Evolutionary conservation across 305 asterid genomes (phyloP).

Genomic region (Rubia tinctorum): DNA sequence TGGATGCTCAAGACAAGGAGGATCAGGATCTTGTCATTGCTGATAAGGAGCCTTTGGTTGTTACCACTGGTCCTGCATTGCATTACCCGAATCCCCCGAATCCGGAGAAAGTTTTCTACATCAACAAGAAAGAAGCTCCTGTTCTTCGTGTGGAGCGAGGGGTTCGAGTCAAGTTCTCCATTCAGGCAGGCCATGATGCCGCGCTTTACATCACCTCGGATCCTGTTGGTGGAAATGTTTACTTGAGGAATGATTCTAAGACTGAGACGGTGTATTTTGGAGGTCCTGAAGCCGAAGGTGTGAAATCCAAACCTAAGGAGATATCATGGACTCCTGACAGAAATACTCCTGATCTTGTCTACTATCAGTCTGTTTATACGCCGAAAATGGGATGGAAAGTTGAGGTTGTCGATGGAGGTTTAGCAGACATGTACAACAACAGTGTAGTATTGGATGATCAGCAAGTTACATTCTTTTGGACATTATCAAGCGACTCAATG

Average conservation of each 20-base stretch:
- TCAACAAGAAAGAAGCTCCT: slow-evolving; percentile 95
- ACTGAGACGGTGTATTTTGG: slow-evolving; percentile 70
- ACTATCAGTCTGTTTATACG: slow-evolving; percentile 74
- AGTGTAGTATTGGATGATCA: slow-evolving; percentile 96
- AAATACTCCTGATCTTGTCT: slow-evolving; percentile 90
- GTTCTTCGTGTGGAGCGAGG: slow-evolving; percentile 95
- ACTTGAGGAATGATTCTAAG: slow-evolving; percentile 68
- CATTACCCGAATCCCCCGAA: slow-evolving; percentile 96
- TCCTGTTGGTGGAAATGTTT: slow-evolving; percentile 95
- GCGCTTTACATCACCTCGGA: slow-evolving; percentile 90
- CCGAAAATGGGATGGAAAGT: slow-evolving; percentile 99
- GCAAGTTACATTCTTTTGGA: slow-evolving; percentile 96
- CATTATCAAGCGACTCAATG: slow-evolving; percentile 67
- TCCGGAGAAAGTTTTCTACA: slow-evolving; percentile 79
- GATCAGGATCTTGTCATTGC: slow-evolving; percentile 95
- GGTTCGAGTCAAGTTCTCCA: slow-evolving; percentile 81
- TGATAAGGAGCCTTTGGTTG: slow-evolving; percentile 80
- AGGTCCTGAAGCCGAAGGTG: slow-evolving; percentile 94
- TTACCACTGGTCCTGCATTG: slow-evolving; percentile 69
- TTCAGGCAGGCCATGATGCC: slow-evolving; percentile 97
- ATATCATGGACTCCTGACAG: slow-evolving; percentile 89
- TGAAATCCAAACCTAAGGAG: slow-evolving; percentile 82
- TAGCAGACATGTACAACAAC: slow-evolving; percentile 89
- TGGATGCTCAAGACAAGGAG: slow-evolving; percentile 90
- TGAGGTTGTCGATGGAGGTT: slow-evolving; percentile 95